phyloP scores from a whole-genome alignment of 805 yeast species.

The Kurtzmaniella cleridarum region DNA sequence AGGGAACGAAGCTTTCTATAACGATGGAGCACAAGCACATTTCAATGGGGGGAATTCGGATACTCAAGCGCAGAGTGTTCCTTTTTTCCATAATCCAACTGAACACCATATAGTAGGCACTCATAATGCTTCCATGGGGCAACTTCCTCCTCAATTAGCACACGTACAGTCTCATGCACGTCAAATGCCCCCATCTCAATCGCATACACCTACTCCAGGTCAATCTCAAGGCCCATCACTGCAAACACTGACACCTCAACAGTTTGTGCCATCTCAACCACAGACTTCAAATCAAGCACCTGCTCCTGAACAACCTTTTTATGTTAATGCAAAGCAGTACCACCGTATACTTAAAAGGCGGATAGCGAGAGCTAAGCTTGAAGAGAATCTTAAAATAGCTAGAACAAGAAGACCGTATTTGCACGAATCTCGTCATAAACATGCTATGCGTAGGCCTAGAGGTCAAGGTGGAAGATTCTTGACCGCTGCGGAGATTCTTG shows the following conservation, averaged over 20 bases:
- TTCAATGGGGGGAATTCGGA: no score
- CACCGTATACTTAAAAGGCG: slow-evolving; percentile 91
- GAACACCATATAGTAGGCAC: no score
- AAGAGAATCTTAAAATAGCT: slow-evolving; percentile 80
- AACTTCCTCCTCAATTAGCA: no score
- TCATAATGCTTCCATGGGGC: no score
- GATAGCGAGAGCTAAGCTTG: slow-evolving; percentile 87
- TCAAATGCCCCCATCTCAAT: neutral
- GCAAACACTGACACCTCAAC: no score
- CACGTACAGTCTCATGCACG: no score
- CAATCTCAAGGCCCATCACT: neutral
- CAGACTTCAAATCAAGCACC: slow-evolving; percentile 9
- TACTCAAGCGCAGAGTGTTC: no score
- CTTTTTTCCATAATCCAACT: no score
- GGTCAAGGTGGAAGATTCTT: slow-evolving; percentile 98
- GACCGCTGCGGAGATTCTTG: slow-evolving; percentile 74
- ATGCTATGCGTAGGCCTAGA: slow-evolving; percentile 98
- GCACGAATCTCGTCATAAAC: slow-evolving; percentile 96
- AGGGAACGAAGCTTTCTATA: no score
- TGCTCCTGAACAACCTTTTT: slow-evolving; percentile 79
- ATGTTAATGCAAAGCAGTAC: slow-evolving; percentile 96
- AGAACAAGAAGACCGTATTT: slow-evolving; percentile 89
- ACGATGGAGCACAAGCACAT: no score
- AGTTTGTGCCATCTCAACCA: slow-evolving; percentile 4
- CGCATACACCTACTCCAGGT: neutral